A percentile compares a stretch with the other conserved stretches of the same genome.
Conservation (phyloP, 257 asterid species). For the Solanum rostratum region DNA sequence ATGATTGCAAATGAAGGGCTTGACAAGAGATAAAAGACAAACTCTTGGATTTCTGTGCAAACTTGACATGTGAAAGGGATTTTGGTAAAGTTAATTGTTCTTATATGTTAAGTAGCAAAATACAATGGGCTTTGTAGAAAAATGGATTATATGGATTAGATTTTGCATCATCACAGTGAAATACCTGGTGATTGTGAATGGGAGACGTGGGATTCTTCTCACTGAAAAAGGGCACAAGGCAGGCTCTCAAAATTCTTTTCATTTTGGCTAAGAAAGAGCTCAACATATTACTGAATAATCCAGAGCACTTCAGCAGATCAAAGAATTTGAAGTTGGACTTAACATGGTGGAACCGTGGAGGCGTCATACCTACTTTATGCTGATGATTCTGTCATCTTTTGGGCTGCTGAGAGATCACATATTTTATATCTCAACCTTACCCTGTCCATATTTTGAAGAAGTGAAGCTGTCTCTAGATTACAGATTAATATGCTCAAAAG, state of each 20-base stretch:
- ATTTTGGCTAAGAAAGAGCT: not conserved
- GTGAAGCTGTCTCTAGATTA: not conserved
- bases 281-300: not conserved
- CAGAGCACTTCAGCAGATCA: not conserved
- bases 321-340: not conserved
- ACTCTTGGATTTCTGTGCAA: not conserved
- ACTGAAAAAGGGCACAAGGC: not conserved
- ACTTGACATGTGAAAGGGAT: not conserved
- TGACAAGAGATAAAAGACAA: not conserved
- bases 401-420: not conserved
- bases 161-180: not conserved
- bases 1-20: not conserved
- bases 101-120: not conserved
- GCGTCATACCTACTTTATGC: not conserved
- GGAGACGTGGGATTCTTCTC: not conserved
- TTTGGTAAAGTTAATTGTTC: not conserved
- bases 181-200: not conserved
- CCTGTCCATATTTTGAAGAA: not conserved
- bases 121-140: not conserved
- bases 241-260: not conserved
- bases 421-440: not conserved
- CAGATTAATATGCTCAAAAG: not conserved
- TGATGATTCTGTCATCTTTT: not conserved
- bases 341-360: not conserved
- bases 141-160: not conserved